These are phyloP conservation scores for Ceratocystis eucalypticola DNA, from an alignment of 2,329 filamentous ascomycete genomes.

Conservation along the genomic window DNA sequence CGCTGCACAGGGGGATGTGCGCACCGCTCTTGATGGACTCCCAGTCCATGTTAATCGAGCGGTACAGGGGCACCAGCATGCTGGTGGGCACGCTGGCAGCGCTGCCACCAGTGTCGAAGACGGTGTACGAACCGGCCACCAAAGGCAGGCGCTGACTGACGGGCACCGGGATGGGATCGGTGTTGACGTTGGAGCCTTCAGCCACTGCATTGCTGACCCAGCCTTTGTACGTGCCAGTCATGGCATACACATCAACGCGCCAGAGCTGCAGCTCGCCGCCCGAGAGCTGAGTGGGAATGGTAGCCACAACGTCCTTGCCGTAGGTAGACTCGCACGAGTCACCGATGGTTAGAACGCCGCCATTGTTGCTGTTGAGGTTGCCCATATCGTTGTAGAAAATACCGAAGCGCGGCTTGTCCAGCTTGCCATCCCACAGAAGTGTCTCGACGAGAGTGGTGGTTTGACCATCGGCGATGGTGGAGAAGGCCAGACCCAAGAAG, in stretches of 20 bases:
- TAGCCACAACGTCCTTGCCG: constrained; percentile 22
- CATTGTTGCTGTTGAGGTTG: constrained; percentile 8
- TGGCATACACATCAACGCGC: constrained; percentile 22
- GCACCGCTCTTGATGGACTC: constrained; percentile 24
- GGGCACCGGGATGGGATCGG: constrained; percentile 23
- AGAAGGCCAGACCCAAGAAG: constrained; percentile 28
- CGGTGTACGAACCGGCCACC: constrained; percentile 17
- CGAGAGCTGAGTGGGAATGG: constrained; percentile 19
- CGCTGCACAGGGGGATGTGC: constrained; percentile 26
- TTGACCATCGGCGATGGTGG: constrained; percentile 24
- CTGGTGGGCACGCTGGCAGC: constrained; percentile 23
- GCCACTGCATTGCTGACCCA: constrained; percentile 6
- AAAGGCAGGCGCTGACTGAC: constrained; percentile 1
- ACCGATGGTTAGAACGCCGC: constrained; percentile 25
- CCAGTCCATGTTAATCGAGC: constrained; percentile 28
- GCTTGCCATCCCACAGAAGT: constrained; percentile 23
- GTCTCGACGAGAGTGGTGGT: constrained; percentile 26
- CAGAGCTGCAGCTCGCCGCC: constrained; percentile 25
- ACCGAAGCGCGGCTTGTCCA: constrained; percentile 26
- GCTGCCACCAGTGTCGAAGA: constrained; percentile 28
- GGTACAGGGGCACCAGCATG: constrained; percentile 25
- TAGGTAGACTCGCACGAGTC: constrained; percentile 26
- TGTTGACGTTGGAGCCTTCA: neutral
- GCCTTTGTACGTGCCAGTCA: constrained; percentile 19
- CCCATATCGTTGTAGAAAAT: constrained; percentile 25